Conservation (phyloP, 2,329 filamentous ascomycete genomes). For the Setomelanomma holmii region DNA sequence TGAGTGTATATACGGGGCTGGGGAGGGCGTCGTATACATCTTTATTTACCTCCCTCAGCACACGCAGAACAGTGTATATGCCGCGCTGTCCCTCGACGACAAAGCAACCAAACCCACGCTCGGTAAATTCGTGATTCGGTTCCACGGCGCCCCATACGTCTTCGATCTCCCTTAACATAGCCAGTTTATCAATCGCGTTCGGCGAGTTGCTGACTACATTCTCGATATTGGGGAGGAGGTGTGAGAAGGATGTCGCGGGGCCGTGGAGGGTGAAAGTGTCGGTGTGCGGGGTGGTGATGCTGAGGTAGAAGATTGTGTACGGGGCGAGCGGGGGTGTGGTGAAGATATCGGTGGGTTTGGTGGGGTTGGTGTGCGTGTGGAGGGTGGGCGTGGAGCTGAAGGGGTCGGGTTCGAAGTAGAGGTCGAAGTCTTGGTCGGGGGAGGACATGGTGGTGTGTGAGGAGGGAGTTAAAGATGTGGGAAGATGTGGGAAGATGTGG, state of each 20-base stretch:
- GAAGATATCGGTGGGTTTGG: conserved; percentile 25
- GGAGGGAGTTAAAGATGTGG: neutral
- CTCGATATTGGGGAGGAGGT: conserved; percentile 25
- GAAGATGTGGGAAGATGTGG: neutral
- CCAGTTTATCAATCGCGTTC: conserved; percentile 27
- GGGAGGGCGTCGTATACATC: conserved; percentile 14
- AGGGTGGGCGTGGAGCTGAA: neutral
- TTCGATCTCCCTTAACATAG: conserved; percentile 3
- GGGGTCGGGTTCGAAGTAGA: conserved; percentile 13
- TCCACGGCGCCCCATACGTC: conserved; percentile 12
- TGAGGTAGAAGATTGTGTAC: conserved; percentile 34
- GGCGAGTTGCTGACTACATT: conserved; percentile 20
- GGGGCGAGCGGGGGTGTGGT: conserved; percentile 2
- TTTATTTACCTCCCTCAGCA: conserved; percentile 17
- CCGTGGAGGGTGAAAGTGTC: conserved; percentile 27
- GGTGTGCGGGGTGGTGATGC: conserved; percentile 26
- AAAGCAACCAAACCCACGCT: conserved; percentile 17
- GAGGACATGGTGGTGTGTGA: conserved; percentile 11
- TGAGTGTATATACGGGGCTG: conserved; percentile 25
- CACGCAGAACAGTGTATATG: conserved; percentile 15
- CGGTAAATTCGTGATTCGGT: conserved; percentile 3
- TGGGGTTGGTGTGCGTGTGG: conserved; percentile 1
- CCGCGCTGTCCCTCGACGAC: conserved; percentile 25
- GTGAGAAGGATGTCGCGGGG: conserved; percentile 20
- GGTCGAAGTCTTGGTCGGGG: neutral